Base-by-base conservation (phyloP, 495 filamentous ascomycete genomes). In the Trichocladium antarcticum region DNA sequence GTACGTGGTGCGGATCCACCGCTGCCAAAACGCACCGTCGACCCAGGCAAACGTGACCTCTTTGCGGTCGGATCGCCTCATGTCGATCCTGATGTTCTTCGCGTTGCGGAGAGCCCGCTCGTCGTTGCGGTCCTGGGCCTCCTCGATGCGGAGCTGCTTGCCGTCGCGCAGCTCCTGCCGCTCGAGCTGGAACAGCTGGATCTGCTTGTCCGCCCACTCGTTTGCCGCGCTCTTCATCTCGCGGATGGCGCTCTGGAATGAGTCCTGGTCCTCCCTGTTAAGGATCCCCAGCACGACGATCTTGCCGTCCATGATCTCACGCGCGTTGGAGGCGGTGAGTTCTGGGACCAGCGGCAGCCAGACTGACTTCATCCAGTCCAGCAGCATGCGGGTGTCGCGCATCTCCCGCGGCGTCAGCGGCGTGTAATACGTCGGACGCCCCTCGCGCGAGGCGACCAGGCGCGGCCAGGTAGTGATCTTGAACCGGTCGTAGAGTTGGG, bases 301-400 rank as follows among this genome's bases (percentile, higher is more conserved):
- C 64, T 88, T 89, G 47, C 85, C 85, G 58, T 88, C 80, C 89
- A 97, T 96, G 53, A 98, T 85, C 65, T 97, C 87, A 41, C 79
- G 77, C 0, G 92, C 87, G 62, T 98, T 98, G 19, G 83, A 79
- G 19, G 85, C 87, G 0, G 86, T 94, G 21, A 98, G 77, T 61
- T 98, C 92, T 3, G 92, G 92, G 15, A 98, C 87, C 46, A 98
- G 90, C n/a, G 92, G 92, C 28, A 95, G 75, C 93, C 93, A 98
- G 19, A 94, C 87, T 16, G 79, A 84, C 53, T 83, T 83, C 90
- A 97, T 96, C 92, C 92, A 98, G 49, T 72, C 72, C 2, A 95
- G 75, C 15, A 98, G 76, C 59, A 82, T 74, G 27, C 79, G 74
- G 50, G 82, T 81, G 54, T 97, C 88, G 38, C 92, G 79, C 85